Evolutionary conservation across 306 rosid genomes (phyloP), one percentile per base, ranked within the genome.

Genomic region (Vachellia pachyceras): DNA sequence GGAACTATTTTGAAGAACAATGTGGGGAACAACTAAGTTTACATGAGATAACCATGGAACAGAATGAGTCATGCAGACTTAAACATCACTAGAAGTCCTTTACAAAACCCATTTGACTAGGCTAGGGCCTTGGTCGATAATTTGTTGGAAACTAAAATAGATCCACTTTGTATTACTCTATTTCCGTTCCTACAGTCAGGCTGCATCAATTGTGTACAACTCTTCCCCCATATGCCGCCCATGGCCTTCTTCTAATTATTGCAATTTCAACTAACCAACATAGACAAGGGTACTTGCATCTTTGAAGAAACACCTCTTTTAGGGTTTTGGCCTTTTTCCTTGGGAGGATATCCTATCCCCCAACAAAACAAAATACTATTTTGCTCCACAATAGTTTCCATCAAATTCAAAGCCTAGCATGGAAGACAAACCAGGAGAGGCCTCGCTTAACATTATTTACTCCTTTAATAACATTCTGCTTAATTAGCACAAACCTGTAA

Each of bases 251-350:
- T 54, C 77, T 73, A 20, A 37, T 73, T n/a, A 25, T 52, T 36
- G 35, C 20, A 36, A 36, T 37, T 73, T 11, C 49, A 73, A 54
- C 49, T 73, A 37, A 35, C 64, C 77, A 72, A 17, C 35, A 72
- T 10, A 14, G 10, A 35, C 40, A 36, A 35, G 18, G 35, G 18
- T 35, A 29, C 17, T 50, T 58, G n/a, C 18, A 50, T 35, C 64
- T 50, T 72, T 17, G 18, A 44, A 33, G 46, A 72, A 50, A 33
- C 46, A 55, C 35, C 39, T 23, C 44, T 52, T 36, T 29, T 22
- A 5, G 54, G 54, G 54, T 20, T 42, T 20, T 42, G 73, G 73
- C 11, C 52, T 41, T 67, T 39, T 41, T 4, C 73, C n/a, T 10
- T 10, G 18, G 52, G 36, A 41, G 4, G 17, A 41, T 22, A 69